Conservation (phyloP, 768 basidiomycete species). For the Plicaturopsis crispa region DNA sequence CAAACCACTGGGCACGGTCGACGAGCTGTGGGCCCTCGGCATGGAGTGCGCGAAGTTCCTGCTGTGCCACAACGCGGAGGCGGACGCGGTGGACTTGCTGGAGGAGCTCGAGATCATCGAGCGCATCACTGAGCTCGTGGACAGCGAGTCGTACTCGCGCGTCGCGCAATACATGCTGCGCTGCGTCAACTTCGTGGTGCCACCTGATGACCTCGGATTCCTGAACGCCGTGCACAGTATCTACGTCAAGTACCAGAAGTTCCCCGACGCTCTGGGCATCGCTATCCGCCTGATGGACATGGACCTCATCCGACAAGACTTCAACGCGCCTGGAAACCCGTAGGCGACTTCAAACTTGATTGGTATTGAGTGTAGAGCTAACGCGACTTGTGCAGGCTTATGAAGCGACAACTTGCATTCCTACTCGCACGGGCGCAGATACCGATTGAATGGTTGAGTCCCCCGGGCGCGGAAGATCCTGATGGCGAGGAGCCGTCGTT, state of each 20-base stretch:
- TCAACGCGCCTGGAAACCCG: conserved; percentile 85
- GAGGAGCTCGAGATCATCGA: conserved; percentile 90
- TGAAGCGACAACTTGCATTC: conserved; percentile 94
- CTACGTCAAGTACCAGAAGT: conserved; percentile 79
- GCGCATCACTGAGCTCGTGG: conserved; percentile 69
- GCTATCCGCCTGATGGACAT: conserved; percentile 81
- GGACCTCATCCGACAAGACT: conserved; percentile 78
- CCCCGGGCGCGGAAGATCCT: conserved; percentile 39
- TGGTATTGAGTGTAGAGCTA: neutral
- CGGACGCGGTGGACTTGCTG: conserved; percentile 93
- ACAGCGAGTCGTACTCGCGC: conserved; percentile 79
- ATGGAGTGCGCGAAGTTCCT: conserved; percentile 86
- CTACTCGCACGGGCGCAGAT: conserved; percentile 89
- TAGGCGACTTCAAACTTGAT: conserved; percentile 24
- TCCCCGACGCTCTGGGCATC: conserved; percentile 85
- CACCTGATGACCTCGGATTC: conserved; percentile 89
- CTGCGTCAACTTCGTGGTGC: conserved; percentile 84
- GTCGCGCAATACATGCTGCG: conserved; percentile 97
- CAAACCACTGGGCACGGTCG: conserved; percentile 48
- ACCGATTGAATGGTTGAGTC: conserved; percentile 82
- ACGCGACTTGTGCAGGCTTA: conserved; percentile 38
- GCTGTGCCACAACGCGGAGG: conserved; percentile 91
- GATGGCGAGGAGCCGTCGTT: conserved; percentile 57
- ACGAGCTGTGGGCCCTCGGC: conserved; percentile 71
- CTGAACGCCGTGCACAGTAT: conserved; percentile 83